Conservation (phyloP, 2,329 filamentous ascomycete genomes). For the Fusarium sp. region DNA sequence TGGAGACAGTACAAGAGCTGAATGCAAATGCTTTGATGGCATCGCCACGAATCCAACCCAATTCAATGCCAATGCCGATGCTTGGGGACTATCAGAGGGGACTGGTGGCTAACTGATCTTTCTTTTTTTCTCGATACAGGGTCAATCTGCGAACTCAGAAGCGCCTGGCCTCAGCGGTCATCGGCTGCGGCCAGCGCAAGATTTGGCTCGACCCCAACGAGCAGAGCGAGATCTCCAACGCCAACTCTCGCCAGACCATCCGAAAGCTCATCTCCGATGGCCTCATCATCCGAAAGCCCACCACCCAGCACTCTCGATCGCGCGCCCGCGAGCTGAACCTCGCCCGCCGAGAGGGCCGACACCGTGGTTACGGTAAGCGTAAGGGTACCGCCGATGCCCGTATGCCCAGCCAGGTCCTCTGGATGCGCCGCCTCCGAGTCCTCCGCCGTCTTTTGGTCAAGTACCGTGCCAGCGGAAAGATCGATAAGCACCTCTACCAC, state of each 20-base stretch:
- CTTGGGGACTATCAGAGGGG: constrained; percentile 29
- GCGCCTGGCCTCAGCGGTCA: constrained; percentile 98
- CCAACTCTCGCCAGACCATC: constrained; percentile 99
- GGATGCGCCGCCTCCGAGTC: constrained; percentile 99
- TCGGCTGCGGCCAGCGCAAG: constrained; percentile 99
- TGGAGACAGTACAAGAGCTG: constrained; percentile 29
- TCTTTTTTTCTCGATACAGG: constrained; percentile 67
- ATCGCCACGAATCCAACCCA: constrained; percentile 20
- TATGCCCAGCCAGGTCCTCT: constrained; percentile 98
- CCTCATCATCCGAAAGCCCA: constrained; percentile 99
- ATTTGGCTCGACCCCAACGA: constrained; percentile 99
- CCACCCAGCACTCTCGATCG: constrained; percentile 99
- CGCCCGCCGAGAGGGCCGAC: constrained; percentile 93
- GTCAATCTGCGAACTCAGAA: constrained; percentile 99
- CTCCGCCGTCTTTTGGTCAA: constrained; percentile 99
- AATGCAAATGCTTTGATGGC: constrained; percentile 39
- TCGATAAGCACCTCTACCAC: constrained; percentile 99
- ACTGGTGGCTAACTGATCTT: constrained; percentile 49
- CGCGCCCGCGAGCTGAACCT: constrained; percentile 96
- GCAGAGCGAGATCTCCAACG: constrained; percentile 99
- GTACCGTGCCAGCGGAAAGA: constrained; percentile 99
- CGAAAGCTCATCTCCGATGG: constrained; percentile 99
- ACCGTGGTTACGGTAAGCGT: constrained; percentile 99
- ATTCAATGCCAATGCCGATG: neutral
- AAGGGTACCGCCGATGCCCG: constrained; percentile 99